These are phyloP conservation scores for Arthrobotrys musiformis DNA, from an alignment of 2,329 filamentous ascomycete genomes.

Conservation along the genomic window DNA sequence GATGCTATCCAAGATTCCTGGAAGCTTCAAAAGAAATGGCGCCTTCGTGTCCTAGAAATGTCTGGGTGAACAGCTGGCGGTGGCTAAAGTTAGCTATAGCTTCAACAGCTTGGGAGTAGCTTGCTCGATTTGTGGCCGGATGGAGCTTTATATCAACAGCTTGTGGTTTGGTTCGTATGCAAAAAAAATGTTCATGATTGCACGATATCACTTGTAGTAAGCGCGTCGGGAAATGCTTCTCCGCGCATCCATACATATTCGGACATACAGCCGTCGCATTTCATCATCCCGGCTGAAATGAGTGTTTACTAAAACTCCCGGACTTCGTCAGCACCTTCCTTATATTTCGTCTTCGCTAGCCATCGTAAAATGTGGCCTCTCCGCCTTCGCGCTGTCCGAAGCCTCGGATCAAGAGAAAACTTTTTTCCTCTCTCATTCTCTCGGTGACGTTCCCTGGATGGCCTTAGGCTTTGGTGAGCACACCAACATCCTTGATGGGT, in stretches of 20 bases:
- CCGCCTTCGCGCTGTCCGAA: conserved; percentile 50
- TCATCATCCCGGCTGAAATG: conserved; percentile 32
- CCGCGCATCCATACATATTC: conserved; percentile 3
- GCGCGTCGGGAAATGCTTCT: conserved; percentile 34
- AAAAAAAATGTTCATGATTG: neutral
- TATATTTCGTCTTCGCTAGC: conserved; percentile 12
- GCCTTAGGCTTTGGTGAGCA: conserved; percentile 33
- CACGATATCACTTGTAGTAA: conserved; percentile 14
- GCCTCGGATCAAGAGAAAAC: conserved; percentile 20
- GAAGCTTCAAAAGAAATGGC: neutral
- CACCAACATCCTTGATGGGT: conserved; percentile 48
- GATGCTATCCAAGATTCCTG: conserved; percentile 20
- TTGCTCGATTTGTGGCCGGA: conserved; percentile 32
- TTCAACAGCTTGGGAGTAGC: conserved; percentile 10
- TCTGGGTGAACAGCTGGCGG: conserved; percentile 27
- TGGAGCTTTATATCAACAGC: conserved; percentile 35
- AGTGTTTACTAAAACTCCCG: neutral
- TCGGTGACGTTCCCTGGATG: conserved; percentile 18
- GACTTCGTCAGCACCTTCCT: conserved; percentile 46
- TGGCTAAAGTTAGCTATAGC: conserved; percentile 28
- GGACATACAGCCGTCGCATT: conserved; percentile 1
- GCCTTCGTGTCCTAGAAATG: neutral
- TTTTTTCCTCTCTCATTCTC: conserved; percentile 6
- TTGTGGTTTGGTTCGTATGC: conserved; percentile 10
- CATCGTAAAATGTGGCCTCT: conserved; percentile 46